Percentiles rank a stretch among this genome's conserved stretches.
phyloP scores from a whole-genome alignment of 768 basidiomycete species.

The Rhizopogon vesiculosus region DNA sequence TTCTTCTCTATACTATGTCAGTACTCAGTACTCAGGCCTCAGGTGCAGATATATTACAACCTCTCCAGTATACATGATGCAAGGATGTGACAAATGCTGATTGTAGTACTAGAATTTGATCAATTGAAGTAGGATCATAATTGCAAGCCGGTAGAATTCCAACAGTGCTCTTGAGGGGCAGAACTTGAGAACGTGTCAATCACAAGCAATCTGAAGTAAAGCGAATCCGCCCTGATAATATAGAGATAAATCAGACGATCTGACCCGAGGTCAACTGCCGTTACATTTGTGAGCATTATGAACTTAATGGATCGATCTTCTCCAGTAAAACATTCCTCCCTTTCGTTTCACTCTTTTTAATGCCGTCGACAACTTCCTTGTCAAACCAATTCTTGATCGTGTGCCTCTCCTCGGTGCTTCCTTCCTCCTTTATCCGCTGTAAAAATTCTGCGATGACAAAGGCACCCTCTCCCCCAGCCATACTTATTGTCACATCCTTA shows the following conservation, averaged over 20 bases:
- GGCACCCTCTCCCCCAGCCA: conserved; percentile 60
- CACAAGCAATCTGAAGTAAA: too few species aligned
- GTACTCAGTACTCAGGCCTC: too few species aligned
- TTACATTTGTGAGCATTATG: not conserved
- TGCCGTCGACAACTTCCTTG: conserved; percentile 35
- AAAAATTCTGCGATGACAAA: conserved; percentile 76
- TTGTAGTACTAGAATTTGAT: too few species aligned
- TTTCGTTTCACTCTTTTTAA: conserved; percentile 57
- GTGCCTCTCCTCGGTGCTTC: conserved; percentile 33
- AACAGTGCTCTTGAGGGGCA: too few species aligned
- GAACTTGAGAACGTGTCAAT: too few species aligned
- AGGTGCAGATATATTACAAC: too few species aligned
- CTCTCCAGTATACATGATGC: too few species aligned
- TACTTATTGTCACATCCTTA: conserved; percentile 42
- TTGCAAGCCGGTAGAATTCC: too few species aligned
- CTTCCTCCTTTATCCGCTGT: conserved; percentile 48
- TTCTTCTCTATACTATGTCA: too few species aligned
- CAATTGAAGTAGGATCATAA: too few species aligned
- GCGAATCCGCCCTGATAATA: not conserved
- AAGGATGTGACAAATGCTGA: too few species aligned
- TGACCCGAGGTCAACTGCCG: not conserved
- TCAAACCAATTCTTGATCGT: conserved; percentile 58
- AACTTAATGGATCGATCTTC: conserved; percentile 36
- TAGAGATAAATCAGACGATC: not conserved
- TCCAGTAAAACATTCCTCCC: conserved; percentile 70